Base-by-base conservation (phyloP, 1,139 yeast genomes). In the Saccharomyces hybrid region DNA sequence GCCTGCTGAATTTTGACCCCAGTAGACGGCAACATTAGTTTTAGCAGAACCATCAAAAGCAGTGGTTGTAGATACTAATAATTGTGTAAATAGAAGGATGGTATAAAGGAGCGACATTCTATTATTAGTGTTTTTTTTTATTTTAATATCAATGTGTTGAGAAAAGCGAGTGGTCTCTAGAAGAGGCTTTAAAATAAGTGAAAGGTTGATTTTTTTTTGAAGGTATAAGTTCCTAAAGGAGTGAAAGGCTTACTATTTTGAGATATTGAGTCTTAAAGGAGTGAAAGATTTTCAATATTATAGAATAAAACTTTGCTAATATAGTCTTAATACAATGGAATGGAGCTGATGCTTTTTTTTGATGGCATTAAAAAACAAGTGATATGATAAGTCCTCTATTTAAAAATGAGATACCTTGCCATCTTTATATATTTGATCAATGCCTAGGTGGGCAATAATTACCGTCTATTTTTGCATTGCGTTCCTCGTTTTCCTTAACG, bases 1-100 rank as follows among this genome's bases (percentile, higher is more conserved):
- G 13, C 89, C 89, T 32, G 82, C 86, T 16, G 95, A 83, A 65
- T 83, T 82, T 72, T 90, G 97, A 49, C 97, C 97, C 96, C 96
- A 90, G 72, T 89, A 89, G 14, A 88, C 78, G 29, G 85, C 96
- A 50, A 88, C 82, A 62, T 87, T 86, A 50, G 78, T 70, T 53
- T 80, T 75, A 34, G 80, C 49, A 13, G 58, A 47, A 3, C 51
- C 48, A 47, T 57, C 53, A 49, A 59, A 59, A 5, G 57, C 53
- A 34, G 31, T n/a, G 3, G 46, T 44, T 16, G 50, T 4, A 3
- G 49, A 51, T 8, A 26, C 13, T 26, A 9, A 46, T 1, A 38
- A 5, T 38, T 38, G 25, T 38, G 42, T 38, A 16, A 38, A 38
- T 20, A 41, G 23, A 29, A 44, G 29, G 14, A 20, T 41, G 13